Percentiles rank a stretch among this genome's conserved stretches.
Conservation (phyloP, 805 yeast genomes). For the Debaryomyces prosopidis region DNA sequence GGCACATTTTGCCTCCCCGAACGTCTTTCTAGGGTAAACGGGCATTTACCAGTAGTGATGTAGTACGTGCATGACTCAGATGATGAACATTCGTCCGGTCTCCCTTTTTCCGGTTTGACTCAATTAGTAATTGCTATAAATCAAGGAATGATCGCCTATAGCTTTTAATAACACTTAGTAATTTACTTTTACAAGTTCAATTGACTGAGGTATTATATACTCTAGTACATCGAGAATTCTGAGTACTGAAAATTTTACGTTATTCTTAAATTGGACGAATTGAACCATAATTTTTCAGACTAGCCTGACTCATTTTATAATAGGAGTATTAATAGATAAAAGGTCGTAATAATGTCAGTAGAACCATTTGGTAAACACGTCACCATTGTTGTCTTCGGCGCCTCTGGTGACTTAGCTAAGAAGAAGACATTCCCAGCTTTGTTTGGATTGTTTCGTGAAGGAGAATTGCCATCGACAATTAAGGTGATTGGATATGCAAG, state of each 20-base stretch:
- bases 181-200: neutral
- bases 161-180: neutral
- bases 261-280: too few relatives aligned
- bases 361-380: constrained; percentile 63
- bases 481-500: constrained; percentile 92
- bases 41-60: too few relatives aligned
- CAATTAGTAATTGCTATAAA: neutral
- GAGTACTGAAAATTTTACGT: too few relatives aligned
- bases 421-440: constrained; percentile 92
- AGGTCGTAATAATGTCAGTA: constrained; percentile 19
- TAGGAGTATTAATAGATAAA: neutral
- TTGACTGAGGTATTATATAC: neutral
- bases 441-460: constrained; percentile 66
- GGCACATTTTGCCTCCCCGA: too few relatives aligned
- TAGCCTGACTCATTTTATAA: neutral
- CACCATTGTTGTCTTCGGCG: constrained; percentile 83
- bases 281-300: too few relatives aligned
- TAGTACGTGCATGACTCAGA: too few relatives aligned
- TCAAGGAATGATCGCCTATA: neutral
- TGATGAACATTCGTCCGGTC: neutral
- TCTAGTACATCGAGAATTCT: neutral
- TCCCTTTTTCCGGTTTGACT: neutral
- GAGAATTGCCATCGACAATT: constrained; percentile 67
- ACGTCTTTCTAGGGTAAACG: too few relatives aligned
- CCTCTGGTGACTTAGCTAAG: constrained; percentile 93